Base-by-base conservation (phyloP, 1,139 yeast genomes). In the Magnusiomyces magnusii region DNA sequence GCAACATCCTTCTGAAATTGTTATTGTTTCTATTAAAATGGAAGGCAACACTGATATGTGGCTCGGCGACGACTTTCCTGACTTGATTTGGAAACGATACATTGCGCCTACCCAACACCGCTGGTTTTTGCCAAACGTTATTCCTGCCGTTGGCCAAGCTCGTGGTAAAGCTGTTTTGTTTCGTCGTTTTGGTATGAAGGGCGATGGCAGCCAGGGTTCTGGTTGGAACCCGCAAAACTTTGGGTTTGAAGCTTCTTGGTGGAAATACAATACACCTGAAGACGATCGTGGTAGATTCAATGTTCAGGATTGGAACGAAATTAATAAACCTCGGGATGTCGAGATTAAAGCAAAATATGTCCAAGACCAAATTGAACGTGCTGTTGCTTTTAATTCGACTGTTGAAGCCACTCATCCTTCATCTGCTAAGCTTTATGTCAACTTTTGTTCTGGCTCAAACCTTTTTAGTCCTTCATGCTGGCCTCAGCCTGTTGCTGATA, bases 231-330 rank as follows among this genome's bases (percentile, higher is more conserved):
- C 41, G 5, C 17, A 27, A 17, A 66, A 66, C 19, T 84, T 80
- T 68, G 95, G 95, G 21, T 80, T 87, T 63, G 84, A 84, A 53
- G 92, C 92, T 21, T 73, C 83, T 3, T 74, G 78, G 65, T 87
- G 95, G 93, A 68, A 73, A 54, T 84, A 85, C 74, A 85, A 86
- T 71, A 79, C 87, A 64, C 78, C 83, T 19, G 80, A 80, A 60
- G 90, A 85, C 67, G 88, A 85, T 69, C 75, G 85, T 59, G 89
- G 87, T 7, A 56, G 68, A 9, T 77, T 85, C 66, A 82, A 79
- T 25, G 89, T 87, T 23, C 95, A 87, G 73, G 95, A 87, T 72
- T 86, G 78, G 75, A 84, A 87, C 72, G 92, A 86, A 70, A 78
- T 87, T 62, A 76, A 78, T 62, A 71, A 73, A 54, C 76, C 75